These are phyloP conservation scores for Gossypium trilobum DNA, from an alignment of 441 rosid genomes.

Conservation along the genomic window DNA sequence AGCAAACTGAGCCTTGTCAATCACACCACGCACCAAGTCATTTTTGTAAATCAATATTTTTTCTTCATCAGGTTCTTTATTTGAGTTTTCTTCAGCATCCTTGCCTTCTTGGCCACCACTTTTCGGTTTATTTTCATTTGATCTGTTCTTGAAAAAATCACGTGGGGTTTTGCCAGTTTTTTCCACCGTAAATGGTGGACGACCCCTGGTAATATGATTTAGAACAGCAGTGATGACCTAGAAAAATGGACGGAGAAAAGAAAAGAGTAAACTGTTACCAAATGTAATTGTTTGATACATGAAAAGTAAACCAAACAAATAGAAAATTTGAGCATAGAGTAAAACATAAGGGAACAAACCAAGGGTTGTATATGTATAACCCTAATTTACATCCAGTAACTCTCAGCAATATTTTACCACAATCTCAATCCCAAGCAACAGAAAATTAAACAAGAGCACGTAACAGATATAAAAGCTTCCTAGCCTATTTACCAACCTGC, in stretches of 20 bases:
- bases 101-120: slow-evolving; percentile 18
- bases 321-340: neutral
- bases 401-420: neutral
- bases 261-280: neutral
- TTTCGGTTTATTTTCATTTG: slow-evolving; percentile 21
- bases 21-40: slow-evolving; percentile 77
- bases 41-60: slow-evolving; percentile 58
- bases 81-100: slow-evolving; percentile 12
- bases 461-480: slow-evolving; percentile 1
- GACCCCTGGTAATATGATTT: slow-evolving; percentile 70
- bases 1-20: slow-evolving; percentile 98
- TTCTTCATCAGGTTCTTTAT: slow-evolving; percentile 53
- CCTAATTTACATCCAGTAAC: neutral
- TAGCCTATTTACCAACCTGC: slow-evolving; percentile 48
- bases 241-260: slow-evolving; percentile 15
- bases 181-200: slow-evolving; percentile 76
- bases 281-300: neutral
- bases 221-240: slow-evolving; percentile 81
- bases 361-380: neutral
- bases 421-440: neutral
- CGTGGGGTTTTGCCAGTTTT: slow-evolving; percentile 66
- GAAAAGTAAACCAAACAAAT: neutral
- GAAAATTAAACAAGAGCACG: neutral
- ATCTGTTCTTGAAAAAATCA: slow-evolving; percentile 61
- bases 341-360: neutral